Evolutionary conservation across 495 filamentous ascomycete genomes (phyloP).

Genomic region (Neurospora sp.): DNA sequence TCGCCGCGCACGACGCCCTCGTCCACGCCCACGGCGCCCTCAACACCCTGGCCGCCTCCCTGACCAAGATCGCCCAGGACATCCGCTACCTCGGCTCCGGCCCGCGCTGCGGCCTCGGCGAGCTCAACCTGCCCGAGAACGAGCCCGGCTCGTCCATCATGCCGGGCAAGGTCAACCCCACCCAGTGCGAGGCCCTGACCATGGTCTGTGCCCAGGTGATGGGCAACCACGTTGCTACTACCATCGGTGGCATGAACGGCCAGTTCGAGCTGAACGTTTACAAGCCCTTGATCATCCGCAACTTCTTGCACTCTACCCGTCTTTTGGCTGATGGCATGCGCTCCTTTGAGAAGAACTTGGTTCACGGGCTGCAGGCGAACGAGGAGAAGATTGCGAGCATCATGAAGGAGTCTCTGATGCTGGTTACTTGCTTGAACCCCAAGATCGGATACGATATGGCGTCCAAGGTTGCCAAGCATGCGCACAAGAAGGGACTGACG

Average conservation of each 20-base stretch:
- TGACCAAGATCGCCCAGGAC: conserved; percentile 98
- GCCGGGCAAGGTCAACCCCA: conserved; percentile 99
- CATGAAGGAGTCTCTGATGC: conserved; percentile 88
- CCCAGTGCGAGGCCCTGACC: conserved; percentile 93
- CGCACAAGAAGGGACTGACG: conserved; percentile 93
- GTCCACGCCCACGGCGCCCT: conserved; percentile 88
- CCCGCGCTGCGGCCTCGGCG: conserved; percentile 88
- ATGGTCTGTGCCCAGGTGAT: conserved; percentile 98
- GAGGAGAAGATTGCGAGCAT: conserved; percentile 79
- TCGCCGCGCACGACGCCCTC: conserved; percentile 94
- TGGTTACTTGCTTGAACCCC: conserved; percentile 96
- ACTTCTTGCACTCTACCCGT: conserved; percentile 81
- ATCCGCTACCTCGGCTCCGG: conserved; percentile 94
- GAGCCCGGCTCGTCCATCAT: conserved; percentile 96
- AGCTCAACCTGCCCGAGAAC: conserved; percentile 90
- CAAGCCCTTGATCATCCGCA: conserved; percentile 93
- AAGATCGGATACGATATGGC: conserved; percentile 99
- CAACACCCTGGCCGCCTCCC: conserved; percentile 83
- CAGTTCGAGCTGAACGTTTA: conserved; percentile 99
- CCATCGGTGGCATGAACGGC: conserved; percentile 90
- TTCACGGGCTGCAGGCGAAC: conserved; percentile 82
- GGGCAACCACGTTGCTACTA: conserved; percentile 88
- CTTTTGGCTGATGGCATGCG: conserved; percentile 86
- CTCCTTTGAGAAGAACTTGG: conserved; percentile 88
- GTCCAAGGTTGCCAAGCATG: conserved; percentile 96